Evolutionary conservation across 2,329 filamentous ascomycete species (phyloP), one percentile per base, ranked within the genome.

Genomic region (Cladophialophora psammophila): DNA sequence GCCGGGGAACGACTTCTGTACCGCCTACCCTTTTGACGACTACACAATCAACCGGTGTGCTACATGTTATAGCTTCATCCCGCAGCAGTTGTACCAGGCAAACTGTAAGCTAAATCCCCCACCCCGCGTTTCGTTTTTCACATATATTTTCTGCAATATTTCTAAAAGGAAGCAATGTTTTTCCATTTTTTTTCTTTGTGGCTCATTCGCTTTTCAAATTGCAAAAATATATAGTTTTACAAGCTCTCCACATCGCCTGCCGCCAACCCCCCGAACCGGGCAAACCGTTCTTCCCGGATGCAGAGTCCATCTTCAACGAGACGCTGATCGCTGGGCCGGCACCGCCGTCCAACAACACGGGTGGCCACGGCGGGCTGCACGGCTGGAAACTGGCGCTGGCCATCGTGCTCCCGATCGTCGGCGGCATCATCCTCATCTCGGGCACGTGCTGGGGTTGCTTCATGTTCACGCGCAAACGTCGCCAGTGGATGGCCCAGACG

Each of bases 241-340:
- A 83, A 76, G 75, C 80, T 20, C 73, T 82, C 48, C 79, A 81
- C 31, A 80, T 82, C 66, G 79, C 80, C 61, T 83, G 81, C 69
- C 77, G 80, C 59, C 80, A 79, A 68, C 74, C 73, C 48, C 79
- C 79, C 1, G 67, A 72, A 13, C 66, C 73, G 1, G 78, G 77
- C n/a, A 63, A 70, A 6, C 52, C 76, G 18, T 83, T 83, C 69
- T 75, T 77, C 54, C 78, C 82, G 62, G 72, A 75, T 38, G 76
- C 80, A 12, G 70, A 74, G 5, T 71, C 77, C 42, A 82, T 83
- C 56, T 83, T 83, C 73, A 78, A 75, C 52, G 71, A 77, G 54
- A 75, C 76, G 9, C 70, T 77, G 6, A 67, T 69, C 20, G 66
- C 61, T 69, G 74, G 65, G 45, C 72, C 70, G 66, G 74, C 69